Percentiles rank a stretch among this genome's conserved stretches.
Conservation (phyloP, 2,329 filamentous ascomycete species). For the Pseudogymnoascus sp. region DNA sequence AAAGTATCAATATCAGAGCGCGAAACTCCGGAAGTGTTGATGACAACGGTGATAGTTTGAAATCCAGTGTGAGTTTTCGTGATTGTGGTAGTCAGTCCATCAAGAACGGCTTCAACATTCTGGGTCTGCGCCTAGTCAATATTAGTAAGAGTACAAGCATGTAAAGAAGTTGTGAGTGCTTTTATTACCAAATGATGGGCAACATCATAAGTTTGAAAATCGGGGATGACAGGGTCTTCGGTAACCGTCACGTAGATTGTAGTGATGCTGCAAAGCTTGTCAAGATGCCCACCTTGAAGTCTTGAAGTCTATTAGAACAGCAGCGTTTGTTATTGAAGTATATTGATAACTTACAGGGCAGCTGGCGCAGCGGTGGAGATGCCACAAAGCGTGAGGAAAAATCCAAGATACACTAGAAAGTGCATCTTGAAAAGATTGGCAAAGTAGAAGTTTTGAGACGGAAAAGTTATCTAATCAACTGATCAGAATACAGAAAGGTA, state of each 20-base stretch:
- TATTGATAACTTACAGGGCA: background rate
- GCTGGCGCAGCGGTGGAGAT: background rate
- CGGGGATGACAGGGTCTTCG: background rate
- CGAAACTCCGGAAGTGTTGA: background rate
- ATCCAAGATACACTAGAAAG: background rate
- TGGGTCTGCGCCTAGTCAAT: background rate
- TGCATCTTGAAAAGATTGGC: background rate
- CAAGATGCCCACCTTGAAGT: background rate
- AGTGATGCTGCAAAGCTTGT: background rate
- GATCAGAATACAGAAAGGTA: background rate
- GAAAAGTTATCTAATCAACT: background rate
- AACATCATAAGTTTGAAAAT: background rate
- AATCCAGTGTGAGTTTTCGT: background rate
- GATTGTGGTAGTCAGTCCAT: background rate
- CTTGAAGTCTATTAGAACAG: background rate
- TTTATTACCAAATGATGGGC: background rate
- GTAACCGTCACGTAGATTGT: background rate
- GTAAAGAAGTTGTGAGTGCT: background rate
- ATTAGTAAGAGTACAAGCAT: background rate
- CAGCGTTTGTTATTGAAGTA: background rate
- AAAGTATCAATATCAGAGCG: background rate
- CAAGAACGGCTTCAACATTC: background rate
- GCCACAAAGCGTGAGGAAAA: background rate
- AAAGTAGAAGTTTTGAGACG: background rate
- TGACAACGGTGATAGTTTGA: background rate